Base-by-base conservation (phyloP, 495 filamentous ascomycete genomes). In the Penicillium egyptiacum region DNA sequence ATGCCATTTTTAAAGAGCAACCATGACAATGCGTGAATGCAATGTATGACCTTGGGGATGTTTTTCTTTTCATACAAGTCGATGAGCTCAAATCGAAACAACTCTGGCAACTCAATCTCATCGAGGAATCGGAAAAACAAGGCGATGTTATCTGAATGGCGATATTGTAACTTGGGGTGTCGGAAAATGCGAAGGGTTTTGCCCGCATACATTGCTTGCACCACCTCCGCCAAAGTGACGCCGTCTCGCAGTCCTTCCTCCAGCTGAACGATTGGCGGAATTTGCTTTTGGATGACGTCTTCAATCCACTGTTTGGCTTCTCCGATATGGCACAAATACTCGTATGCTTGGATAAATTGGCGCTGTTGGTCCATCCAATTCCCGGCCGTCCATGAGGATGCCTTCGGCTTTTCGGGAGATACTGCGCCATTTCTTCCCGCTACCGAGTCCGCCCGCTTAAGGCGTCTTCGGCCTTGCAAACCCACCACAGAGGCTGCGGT, bases 11-110 rank as follows among this genome's bases (percentile, higher is more conserved):
- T 86, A 74, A 88, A 97, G 7, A 99, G 82, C 39, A 98, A 77
- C 90, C 93, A 99, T 62, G 92, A 96, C 14, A 98, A 74, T 2
- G 95, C 95, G 69, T 99, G 95, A 56, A 99, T 92, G 71, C 95
- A 97, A 73, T 99, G 94, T 58, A 99, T 98, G 64, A 97, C 95
- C 73, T 96, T 99, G 0, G 95, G 95, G 6, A 98, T 92, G 64
- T 99, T 99, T 73, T 99, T 99, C 78, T 98, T 99, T 70, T 99
- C 96, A 77, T 99, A 99, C 33, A 99, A 75, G 68, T 99, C 95
- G 37, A 96, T 96, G 9, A 97, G 81, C 72, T 99, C 95, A 72
- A 99, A 99, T 58, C 92, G 85, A 71, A 99, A 99, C n/a, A 99
- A 82, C 56, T 99, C 95, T 1, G 95, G 95, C 9, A 99, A 75